A percentile compares a stretch with the other conserved stretches of the same genome.
These are phyloP conservation scores for Phalaenopsis hybrid DNA, from an alignment of 116 monocot genomes.

Conservation along the genomic window DNA sequence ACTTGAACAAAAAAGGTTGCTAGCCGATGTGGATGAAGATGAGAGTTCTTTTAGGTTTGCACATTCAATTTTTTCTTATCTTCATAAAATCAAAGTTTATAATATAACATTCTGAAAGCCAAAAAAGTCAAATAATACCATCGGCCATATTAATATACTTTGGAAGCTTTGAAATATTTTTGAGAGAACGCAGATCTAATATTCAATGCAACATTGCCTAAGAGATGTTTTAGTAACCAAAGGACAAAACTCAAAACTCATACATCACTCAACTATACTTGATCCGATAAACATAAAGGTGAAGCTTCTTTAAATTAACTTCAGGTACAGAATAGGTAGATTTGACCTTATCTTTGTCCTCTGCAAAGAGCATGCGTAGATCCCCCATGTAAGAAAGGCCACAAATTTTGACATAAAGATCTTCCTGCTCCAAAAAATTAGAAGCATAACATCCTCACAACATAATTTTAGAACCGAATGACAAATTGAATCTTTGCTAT, in stretches of 20 bases:
- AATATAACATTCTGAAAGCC: not conserved
- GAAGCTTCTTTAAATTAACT: not conserved
- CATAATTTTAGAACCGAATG: not conserved
- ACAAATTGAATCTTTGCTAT: constrained; percentile 1
- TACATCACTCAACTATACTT: not conserved
- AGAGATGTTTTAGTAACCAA: not conserved
- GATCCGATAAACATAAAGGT: not conserved
- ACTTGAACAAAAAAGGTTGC: not conserved
- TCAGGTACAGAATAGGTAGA: not conserved
- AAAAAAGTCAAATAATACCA: not conserved
- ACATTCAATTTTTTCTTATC: not conserved
- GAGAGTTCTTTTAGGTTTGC: not conserved
- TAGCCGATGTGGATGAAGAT: not conserved
- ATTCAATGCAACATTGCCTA: not conserved
- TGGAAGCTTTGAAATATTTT: not conserved
- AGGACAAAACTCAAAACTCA: not conserved
- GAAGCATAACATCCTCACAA: not conserved
- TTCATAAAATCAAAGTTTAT: not conserved
- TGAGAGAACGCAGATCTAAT: not conserved
- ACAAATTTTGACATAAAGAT: constrained; percentile 86
- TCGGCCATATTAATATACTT: not conserved
- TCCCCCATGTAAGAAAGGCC: constrained; percentile 96
- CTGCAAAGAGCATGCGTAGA: constrained; percentile 92
- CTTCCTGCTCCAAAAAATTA: constrained; percentile 46
- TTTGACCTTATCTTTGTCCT: constrained; percentile 84